phyloP scores from a whole-genome alignment of 2,329 filamentous ascomycete species.

The Zymoseptoria tritici region DNA sequence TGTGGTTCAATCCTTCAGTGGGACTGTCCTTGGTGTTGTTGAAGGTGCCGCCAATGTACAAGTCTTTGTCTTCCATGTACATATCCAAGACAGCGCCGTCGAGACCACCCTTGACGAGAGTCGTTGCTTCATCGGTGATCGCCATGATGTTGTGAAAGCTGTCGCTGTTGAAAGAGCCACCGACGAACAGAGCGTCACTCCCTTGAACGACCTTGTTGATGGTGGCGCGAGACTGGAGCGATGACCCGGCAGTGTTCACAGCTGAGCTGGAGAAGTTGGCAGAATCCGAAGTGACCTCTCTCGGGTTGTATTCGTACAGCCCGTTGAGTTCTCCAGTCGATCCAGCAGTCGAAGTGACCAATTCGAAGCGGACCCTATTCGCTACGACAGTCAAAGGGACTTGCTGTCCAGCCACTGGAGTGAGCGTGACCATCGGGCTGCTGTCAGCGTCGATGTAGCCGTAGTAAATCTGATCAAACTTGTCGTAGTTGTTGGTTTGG shows the following conservation, averaged over 20 bases:
- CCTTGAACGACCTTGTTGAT: conserved; percentile 60
- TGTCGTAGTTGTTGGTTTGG: conserved; percentile 94
- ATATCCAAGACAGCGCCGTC: conserved; percentile 71
- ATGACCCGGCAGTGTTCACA: conserved; percentile 67
- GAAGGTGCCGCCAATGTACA: conserved; percentile 84
- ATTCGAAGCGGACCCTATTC: conserved; percentile 71
- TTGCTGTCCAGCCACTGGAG: conserved; percentile 59
- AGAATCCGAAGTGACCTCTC: conserved; percentile 48
- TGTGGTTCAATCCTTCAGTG: conserved; percentile 59
- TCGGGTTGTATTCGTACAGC: conserved; percentile 79
- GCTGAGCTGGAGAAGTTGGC: conserved; percentile 62
- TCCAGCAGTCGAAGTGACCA: conserved; percentile 57
- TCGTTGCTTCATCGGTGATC: conserved; percentile 55
- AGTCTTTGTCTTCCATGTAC: conserved; percentile 54
- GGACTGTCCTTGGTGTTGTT: conserved; percentile 60
- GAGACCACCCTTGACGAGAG: conserved; percentile 63
- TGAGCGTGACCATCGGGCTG: conserved; percentile 69
- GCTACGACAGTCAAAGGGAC: conserved; percentile 73
- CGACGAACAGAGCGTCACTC: conserved; percentile 63
- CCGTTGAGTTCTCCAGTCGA: conserved; percentile 76
- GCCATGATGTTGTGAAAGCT: conserved; percentile 68
- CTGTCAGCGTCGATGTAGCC: conserved; percentile 73
- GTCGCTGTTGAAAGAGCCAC: conserved; percentile 71
- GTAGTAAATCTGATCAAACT: conserved; percentile 87
- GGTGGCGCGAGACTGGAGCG: conserved; percentile 58